A percentile compares a stretch with the other conserved stretches of the same genome.
These are phyloP conservation scores for Inonotus obliquus DNA, from an alignment of 1,284 basidiomycete genomes.

Conservation along the genomic window DNA sequence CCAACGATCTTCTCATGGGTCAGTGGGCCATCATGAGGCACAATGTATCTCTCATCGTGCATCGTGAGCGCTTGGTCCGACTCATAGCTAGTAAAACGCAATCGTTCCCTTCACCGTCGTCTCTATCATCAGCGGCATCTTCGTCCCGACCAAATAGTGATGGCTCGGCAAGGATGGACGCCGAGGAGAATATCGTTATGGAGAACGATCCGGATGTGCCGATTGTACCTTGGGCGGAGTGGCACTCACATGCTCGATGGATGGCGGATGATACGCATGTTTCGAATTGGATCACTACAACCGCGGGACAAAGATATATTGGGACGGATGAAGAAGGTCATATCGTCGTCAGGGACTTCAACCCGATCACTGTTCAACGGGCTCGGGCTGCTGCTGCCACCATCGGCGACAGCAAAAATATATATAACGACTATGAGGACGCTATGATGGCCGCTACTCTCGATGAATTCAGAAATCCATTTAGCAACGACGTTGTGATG, in stretches of 20 bases:
- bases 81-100: conserved; percentile 10
- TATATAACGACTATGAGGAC: neutral
- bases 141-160: neutral
- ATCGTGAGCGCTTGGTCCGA: conserved; percentile 33
- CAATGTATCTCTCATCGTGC: conserved; percentile 35
- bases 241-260: conserved; percentile 44
- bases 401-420: neutral
- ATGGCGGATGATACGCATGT: conserved; percentile 34
- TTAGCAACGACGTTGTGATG: no score
- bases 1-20: neutral
- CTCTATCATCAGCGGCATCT: neutral
- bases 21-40: conserved; percentile 17
- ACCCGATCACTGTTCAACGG: conserved; percentile 29
- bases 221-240: conserved; percentile 34
- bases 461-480: no score
- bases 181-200: neutral
- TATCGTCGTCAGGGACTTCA: conserved; percentile 39
- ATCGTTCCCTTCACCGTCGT: neutral
- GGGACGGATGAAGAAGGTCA: conserved; percentile 21
- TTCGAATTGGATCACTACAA: conserved; percentile 45
- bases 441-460: no score
- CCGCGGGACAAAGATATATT: conserved; percentile 41
- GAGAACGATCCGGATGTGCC: neutral
- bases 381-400: conserved; percentile 1
- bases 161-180: neutral